Conservation (phyloP, 805 yeast genomes). For the Starmera amethionina region DNA sequence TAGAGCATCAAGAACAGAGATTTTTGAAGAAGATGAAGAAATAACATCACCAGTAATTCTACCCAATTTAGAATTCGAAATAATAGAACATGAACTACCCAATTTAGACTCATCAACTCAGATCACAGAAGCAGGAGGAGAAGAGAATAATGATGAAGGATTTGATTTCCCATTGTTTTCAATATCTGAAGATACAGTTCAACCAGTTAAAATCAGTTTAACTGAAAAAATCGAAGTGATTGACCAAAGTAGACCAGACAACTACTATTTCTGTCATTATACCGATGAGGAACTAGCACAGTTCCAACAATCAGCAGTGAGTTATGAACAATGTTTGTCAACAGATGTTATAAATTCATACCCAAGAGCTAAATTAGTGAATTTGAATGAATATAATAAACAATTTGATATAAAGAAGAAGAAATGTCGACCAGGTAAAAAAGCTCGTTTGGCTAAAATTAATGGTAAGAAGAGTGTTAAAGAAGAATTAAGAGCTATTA, state of each 20-base stretch:
- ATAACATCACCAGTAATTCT: slow-evolving; percentile 5
- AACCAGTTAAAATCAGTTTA: slow-evolving; percentile 7
- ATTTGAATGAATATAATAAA: slow-evolving; percentile 8
- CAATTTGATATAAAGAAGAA: slow-evolving; percentile 5
- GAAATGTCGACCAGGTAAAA: slow-evolving; percentile 17
- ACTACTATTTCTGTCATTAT: slow-evolving; percentile 12
- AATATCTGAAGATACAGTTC: slow-evolving; percentile 9
- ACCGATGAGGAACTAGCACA: slow-evolving; percentile 3
- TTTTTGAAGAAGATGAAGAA: slow-evolving; percentile 10
- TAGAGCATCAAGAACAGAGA: slow-evolving; percentile 15
- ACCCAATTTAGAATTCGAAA: slow-evolving; percentile 18
- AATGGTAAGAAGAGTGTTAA: slow-evolving; percentile 5
- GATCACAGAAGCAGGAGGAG: slow-evolving; percentile 1
- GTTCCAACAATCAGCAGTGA: slow-evolving; percentile 8
- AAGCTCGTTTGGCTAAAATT: slow-evolving; percentile 10
- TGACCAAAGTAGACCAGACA: slow-evolving; percentile 13
- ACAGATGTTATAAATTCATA: not conserved
- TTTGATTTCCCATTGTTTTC: slow-evolving; percentile 21
- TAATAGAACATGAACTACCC: slow-evolving; percentile 8
- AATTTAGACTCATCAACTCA: not conserved
- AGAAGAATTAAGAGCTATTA: slow-evolving; percentile 5
- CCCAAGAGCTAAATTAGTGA: slow-evolving; percentile 7
- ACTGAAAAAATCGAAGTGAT: slow-evolving; percentile 11
- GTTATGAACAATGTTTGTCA: slow-evolving; percentile 10
- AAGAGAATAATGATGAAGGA: slow-evolving; percentile 12